Evolutionary conservation across 1,284 basidiomycete genomes (phyloP).

Genomic region (Rhodofomes roseus): DNA sequence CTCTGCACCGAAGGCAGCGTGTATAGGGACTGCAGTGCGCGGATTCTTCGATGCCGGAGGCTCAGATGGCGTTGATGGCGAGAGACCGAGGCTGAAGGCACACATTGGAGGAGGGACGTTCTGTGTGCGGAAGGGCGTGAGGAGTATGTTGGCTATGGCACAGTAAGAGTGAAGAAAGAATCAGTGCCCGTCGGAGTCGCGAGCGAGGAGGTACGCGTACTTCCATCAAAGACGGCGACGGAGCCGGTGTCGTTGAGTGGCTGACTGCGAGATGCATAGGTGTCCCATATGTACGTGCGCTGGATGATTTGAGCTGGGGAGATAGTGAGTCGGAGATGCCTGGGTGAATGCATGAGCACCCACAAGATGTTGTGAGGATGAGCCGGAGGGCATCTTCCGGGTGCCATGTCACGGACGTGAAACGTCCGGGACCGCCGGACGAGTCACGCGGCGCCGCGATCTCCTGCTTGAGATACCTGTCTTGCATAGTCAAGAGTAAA

Average conservation of each 20-base stretch:
- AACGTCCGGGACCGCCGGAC: constrained; percentile 37
- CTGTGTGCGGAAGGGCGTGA: constrained; percentile 92
- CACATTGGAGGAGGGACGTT: constrained; percentile 97
- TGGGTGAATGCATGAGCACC: constrained; percentile 23
- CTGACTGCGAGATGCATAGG: constrained; percentile 54
- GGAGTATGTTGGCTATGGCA: constrained; percentile 68
- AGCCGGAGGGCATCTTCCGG: constrained; percentile 75
- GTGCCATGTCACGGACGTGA: constrained; percentile 82
- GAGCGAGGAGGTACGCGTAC: constrained; percentile 55
- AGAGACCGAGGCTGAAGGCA: constrained; percentile 40
- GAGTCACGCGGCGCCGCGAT: constrained; percentile 43
- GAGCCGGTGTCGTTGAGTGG: constrained; percentile 79
- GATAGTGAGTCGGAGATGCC: constrained; percentile 1
- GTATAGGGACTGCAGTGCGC: constrained; percentile 29
- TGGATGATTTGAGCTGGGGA: constrained; percentile 54
- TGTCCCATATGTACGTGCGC: constrained; percentile 76
- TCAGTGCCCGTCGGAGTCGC: not conserved
- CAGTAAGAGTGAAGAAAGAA: not conserved
- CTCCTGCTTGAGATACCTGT: constrained; percentile 90
- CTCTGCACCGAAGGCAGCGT: constrained; percentile 59
- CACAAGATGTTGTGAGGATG: constrained; percentile 67
- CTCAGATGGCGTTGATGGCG: no score
- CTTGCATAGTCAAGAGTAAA: no score
- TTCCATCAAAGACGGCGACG: constrained; percentile 90
- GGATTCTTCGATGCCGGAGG: constrained; percentile 7